Evolutionary conservation across 176 grass and related monocot species (phyloP).

Genomic region (bread wheat (Triticum aestivum)): DNA sequence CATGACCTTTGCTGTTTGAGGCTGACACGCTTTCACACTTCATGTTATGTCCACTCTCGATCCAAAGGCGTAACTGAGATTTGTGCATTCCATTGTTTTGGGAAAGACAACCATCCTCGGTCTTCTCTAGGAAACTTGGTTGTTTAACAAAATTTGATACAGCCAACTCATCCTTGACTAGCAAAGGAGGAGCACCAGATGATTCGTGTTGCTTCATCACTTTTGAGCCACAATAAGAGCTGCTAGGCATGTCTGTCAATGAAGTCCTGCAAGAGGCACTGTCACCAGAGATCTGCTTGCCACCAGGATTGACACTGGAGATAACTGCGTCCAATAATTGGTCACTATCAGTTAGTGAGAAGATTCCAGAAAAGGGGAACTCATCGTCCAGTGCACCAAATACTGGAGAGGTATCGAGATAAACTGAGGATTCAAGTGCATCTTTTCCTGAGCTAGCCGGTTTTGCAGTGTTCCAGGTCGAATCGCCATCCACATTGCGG

Average conservation of each 20-base stretch:
- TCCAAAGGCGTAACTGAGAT: constrained; percentile 69
- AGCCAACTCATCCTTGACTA: constrained; percentile 56
- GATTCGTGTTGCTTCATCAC: constrained; percentile 34
- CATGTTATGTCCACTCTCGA: constrained; percentile 61
- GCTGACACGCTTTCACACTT: constrained; percentile 65
- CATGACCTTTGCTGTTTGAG: constrained; percentile 66
- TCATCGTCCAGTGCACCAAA: constrained; percentile 38
- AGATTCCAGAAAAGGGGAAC: constrained; percentile 54
- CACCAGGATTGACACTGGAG: constrained; percentile 54
- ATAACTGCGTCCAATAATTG: constrained; percentile 83
- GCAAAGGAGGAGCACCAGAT: constrained; percentile 30
- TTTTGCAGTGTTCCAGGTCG: constrained; percentile 38
- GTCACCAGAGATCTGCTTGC: constrained; percentile 56
- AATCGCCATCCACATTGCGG: constrained; percentile 43
- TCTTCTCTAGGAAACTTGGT: constrained; percentile 41
- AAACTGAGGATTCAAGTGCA: constrained; percentile 38
- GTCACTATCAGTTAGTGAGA: constrained; percentile 56
- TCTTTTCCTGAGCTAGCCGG: constrained; percentile 34
- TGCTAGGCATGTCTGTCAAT: constrained; percentile 54
- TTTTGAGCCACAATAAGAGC: constrained; percentile 50
- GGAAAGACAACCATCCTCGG: constrained; percentile 42
- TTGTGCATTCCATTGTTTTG: constrained; percentile 56
- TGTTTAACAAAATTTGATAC: constrained; percentile 61
- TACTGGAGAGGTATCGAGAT: constrained; percentile 34
- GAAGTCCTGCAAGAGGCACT: constrained; percentile 64